Base-by-base conservation (phyloP, 441 rosid genomes). In the Brassica hybrid region DNA sequence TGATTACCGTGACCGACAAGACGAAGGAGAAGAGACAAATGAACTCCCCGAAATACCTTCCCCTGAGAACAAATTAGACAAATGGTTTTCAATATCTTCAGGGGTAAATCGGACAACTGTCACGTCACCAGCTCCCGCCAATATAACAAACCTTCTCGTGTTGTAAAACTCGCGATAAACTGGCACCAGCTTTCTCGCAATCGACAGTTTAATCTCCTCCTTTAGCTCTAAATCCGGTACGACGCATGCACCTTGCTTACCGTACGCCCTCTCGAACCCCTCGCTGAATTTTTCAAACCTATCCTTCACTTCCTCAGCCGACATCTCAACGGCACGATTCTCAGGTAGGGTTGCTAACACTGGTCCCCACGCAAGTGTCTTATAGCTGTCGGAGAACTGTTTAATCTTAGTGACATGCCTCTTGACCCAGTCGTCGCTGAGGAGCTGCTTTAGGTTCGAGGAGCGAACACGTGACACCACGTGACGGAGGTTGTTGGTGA, bases 381-480 rank as follows among this genome's bases (percentile, higher is more conserved):
- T 96, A 75, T 90, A 94, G 38, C 77, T 91, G 4, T 82, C 86
- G 0, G 89, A 78, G 69, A 85, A 94, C 64, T 86, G 94, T 3
- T 66, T 82, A 62, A 88, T 80, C 80, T 86, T 94, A 1, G 76
- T 76, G 43, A 88, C 85, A 27, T 91, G 91, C 63, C 84, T 88
- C 13, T 14, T 43, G 30, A 90, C 71, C 98, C 99, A 94, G 0
- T 88, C 96, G 6, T 89, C 88, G n/a, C 99, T 96, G 32, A 90
- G 89, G 2, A 94, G 66, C 45, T 71, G 79, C 67, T 73, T 79
- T 17, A 93, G 85, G 71, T 91, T 89, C 0, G 99, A 94, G 7
- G 87, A 74, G 5, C 86, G 85, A 65, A 71, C 94, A 63, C 80
- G 83, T 12, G 85, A 72, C 10, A 86, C 79, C 8, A 91, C 83